A percentile compares a stretch with the other conserved stretches of the same genome.
Conservation (phyloP, 2,329 filamentous ascomycete species). For the Arthrobotrys musiformis region DNA sequence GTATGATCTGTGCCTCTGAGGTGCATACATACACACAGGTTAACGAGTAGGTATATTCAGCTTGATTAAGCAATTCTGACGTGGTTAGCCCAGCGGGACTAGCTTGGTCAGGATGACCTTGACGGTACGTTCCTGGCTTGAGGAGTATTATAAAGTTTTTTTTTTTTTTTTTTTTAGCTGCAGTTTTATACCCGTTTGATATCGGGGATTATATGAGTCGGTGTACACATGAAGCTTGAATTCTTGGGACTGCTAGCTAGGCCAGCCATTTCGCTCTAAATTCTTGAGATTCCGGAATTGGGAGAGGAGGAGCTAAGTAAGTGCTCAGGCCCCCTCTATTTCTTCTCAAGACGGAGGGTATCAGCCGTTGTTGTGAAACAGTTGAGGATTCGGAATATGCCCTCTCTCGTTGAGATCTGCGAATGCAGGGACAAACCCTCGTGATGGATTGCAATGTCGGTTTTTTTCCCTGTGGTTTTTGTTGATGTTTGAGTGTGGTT, state of each 20-base stretch:
- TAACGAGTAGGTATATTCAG: too few species aligned
- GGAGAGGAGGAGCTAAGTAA: not conserved
- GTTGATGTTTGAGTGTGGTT: not conserved
- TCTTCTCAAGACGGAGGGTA: not conserved
- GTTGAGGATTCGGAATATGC: slow-evolving; percentile 16
- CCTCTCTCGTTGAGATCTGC: slow-evolving; percentile 13
- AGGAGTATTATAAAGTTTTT: not conserved
- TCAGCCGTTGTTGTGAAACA: slow-evolving; percentile 1
- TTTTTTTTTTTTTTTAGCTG: too few species aligned
- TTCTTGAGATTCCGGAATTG: not conserved
- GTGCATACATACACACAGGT: not conserved
- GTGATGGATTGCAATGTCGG: too few species aligned
- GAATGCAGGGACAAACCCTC: slow-evolving; percentile 20
- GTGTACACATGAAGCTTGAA: too few species aligned
- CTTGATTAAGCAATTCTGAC: not conserved
- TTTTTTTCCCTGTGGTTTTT: too few species aligned
- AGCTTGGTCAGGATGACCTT: not conserved
- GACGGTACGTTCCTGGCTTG: not conserved
- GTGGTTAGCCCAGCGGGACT: not conserved
- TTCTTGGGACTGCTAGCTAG: too few species aligned
- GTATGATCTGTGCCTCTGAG: not conserved
- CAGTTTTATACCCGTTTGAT: not conserved
- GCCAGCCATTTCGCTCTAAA: too few species aligned
- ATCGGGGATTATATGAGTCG: not conserved
- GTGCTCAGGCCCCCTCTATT: not conserved